These are phyloP conservation scores for Tilletia caries DNA, from an alignment of 1,284 basidiomycete genomes.

Conservation along the genomic window DNA sequence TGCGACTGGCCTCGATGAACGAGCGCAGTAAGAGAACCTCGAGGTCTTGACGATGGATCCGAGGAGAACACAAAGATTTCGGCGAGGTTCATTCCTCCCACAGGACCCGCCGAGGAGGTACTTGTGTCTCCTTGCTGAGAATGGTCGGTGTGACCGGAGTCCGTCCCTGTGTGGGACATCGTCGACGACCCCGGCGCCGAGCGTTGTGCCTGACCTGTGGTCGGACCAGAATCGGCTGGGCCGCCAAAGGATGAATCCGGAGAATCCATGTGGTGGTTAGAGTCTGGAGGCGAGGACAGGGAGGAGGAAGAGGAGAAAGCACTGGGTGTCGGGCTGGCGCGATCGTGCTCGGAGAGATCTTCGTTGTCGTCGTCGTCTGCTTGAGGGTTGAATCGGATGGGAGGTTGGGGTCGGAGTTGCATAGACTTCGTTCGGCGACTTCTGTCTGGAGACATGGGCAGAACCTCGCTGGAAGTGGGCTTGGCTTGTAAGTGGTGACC, in stretches of 20 bases:
- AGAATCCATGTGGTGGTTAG: slow-evolving; percentile 2
- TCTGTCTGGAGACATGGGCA: slow-evolving; percentile 12
- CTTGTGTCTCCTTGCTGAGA: neutral
- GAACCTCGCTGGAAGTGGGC: too few species aligned
- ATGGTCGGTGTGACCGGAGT: neutral
- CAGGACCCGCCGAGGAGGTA: neutral
- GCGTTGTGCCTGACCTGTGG: neutral
- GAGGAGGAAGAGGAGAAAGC: slow-evolving; percentile 3
- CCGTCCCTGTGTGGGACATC: too few species aligned
- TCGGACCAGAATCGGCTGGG: neutral
- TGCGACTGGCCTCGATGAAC: slow-evolving; percentile 5
- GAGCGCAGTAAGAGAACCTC: slow-evolving; percentile 1
- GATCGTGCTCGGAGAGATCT: neutral
- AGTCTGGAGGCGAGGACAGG: neutral
- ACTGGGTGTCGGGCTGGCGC: slow-evolving; percentile 3
- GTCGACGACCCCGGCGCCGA: too few species aligned
- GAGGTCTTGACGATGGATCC: slow-evolving; percentile 5
- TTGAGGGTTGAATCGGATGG: neutral
- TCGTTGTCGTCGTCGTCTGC: neutral
- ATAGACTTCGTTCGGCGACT: slow-evolving; percentile 1
- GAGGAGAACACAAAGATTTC: slow-evolving; percentile 12
- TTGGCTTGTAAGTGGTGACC: neutral
- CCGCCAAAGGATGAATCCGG: neutral
- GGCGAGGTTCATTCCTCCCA: neutral
- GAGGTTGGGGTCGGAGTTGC: neutral